Conservation (phyloP, 225 moss, liverwort and hornwort genomes). For the Bryum argenteum region DNA sequence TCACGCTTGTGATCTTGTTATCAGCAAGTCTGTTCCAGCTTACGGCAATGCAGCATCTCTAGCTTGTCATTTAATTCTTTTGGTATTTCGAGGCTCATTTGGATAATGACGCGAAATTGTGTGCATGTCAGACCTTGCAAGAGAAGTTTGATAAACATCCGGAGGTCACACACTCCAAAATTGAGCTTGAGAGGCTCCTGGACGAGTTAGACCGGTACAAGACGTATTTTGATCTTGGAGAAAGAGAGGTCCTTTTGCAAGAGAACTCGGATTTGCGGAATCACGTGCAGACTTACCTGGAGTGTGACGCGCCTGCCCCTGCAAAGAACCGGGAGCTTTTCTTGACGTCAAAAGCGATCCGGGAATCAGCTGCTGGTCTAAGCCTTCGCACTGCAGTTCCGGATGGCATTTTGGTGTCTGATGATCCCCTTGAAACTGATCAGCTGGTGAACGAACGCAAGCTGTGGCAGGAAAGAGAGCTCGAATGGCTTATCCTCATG, state of each 20-base stretch:
- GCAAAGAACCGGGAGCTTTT: constrained; percentile 66
- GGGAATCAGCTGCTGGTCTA: constrained; percentile 50
- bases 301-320: constrained; percentile 51
- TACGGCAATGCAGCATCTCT: not conserved
- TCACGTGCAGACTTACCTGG: constrained; percentile 70
- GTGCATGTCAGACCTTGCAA: constrained; percentile 69
- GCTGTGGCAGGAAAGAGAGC: constrained; percentile 91
- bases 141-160: constrained; percentile 97
- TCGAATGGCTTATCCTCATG: constrained; percentile 82
- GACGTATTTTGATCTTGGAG: constrained; percentile 82
- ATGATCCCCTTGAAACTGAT: constrained; percentile 27
- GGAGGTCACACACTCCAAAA: constrained; percentile 87
- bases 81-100: not conserved
- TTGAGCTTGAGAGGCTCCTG: constrained; percentile 84
- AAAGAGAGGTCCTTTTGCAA: constrained; percentile 80
- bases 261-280: constrained; percentile 79
- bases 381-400: constrained; percentile 31
- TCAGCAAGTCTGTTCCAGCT: not conserved
- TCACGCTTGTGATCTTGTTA: not conserved
- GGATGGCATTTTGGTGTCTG: constrained; percentile 21
- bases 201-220: constrained; percentile 88
- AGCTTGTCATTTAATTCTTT: rapidly evolving
- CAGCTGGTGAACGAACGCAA: constrained; percentile 63
- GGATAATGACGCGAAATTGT: not conserved
- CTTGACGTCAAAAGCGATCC: constrained; percentile 60